Conservation (phyloP, 768 basidiomycete species). For the Russula sp. region DNA sequence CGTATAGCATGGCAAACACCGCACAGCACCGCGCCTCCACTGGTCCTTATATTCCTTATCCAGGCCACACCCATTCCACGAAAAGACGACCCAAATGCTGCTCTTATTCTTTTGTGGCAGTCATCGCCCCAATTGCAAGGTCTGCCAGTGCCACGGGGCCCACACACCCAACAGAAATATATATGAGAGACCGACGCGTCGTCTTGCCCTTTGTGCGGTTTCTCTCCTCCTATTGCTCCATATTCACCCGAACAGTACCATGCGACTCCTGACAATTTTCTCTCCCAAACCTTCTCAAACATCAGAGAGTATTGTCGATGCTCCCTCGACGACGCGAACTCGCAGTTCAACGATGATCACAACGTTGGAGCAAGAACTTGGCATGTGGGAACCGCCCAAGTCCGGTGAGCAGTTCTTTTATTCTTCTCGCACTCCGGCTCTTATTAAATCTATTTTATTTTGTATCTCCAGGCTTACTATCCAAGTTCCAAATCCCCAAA, state of each 20-base stretch:
- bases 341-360: slow-evolving; percentile 22
- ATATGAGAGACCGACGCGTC: not conserved
- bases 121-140: not conserved
- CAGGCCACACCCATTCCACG: not conserved
- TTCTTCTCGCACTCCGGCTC: not conserved
- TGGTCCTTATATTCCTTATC: not conserved
- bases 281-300: not conserved
- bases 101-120: not conserved
- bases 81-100: not conserved
- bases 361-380: slow-evolving; percentile 22
- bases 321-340: not conserved
- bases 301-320: not conserved
- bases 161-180: not conserved
- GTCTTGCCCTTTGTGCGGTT: not conserved
- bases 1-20: too few species aligned
- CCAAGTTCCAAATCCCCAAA: slow-evolving; percentile 9
- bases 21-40: not conserved
- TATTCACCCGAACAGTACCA: not conserved
- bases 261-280: not conserved
- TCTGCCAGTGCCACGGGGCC: not conserved
- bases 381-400: slow-evolving; percentile 3
- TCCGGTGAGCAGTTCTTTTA: slow-evolving; percentile 5
- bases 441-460: not conserved
- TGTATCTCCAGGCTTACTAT: slow-evolving; percentile 4
- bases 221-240: not conserved